A percentile compares a stretch with the other conserved stretches of the same genome.
These are phyloP conservation scores for Heterobasidion annosum DNA, from an alignment of 1,284 basidiomycete genomes.

Conservation along the genomic window DNA sequence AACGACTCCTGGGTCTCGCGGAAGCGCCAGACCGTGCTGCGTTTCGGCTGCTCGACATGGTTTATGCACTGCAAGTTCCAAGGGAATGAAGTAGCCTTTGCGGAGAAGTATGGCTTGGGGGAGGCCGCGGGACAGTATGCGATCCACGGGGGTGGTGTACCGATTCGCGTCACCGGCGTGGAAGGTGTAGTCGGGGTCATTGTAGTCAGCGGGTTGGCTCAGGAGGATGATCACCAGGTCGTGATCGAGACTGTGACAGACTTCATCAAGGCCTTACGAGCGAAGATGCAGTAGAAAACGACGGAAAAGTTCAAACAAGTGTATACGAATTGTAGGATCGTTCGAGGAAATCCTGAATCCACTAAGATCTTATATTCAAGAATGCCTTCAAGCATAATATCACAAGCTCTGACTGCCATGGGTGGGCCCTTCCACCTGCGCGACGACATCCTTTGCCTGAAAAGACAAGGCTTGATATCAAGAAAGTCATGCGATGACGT, in stretches of 20 bases:
- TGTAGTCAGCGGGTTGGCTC: not conserved
- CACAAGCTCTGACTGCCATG: slow-evolving; percentile 10
- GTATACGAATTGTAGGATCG: too few relatives aligned
- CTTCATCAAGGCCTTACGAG: not conserved
- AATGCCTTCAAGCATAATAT: not conserved
- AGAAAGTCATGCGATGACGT: not conserved
- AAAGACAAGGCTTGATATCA: not conserved
- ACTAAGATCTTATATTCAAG: too few relatives aligned
- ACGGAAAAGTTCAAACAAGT: too few relatives aligned
- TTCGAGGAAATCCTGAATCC: too few relatives aligned
- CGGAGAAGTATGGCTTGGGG: slow-evolving; percentile 13
- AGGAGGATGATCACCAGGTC: not conserved
- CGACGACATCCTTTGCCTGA: slow-evolving; percentile 9
- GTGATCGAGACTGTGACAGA: not conserved
- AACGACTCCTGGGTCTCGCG: slow-evolving; percentile 26
- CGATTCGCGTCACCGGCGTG: not conserved
- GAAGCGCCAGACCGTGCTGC: slow-evolving; percentile 23
- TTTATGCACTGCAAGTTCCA: slow-evolving; percentile 16
- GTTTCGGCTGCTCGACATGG: slow-evolving; percentile 21
- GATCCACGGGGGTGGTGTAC: not conserved
- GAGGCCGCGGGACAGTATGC: not conserved
- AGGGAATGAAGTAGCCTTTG: slow-evolving; percentile 13
- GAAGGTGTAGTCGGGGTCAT: not conserved
- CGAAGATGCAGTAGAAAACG: not conserved
- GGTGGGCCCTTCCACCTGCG: slow-evolving; percentile 6